Percentiles rank a stretch among this genome's conserved stretches.
phyloP scores from a whole-genome alignment of 805 yeast genomes.

The Kodamaea kakaduensis region DNA sequence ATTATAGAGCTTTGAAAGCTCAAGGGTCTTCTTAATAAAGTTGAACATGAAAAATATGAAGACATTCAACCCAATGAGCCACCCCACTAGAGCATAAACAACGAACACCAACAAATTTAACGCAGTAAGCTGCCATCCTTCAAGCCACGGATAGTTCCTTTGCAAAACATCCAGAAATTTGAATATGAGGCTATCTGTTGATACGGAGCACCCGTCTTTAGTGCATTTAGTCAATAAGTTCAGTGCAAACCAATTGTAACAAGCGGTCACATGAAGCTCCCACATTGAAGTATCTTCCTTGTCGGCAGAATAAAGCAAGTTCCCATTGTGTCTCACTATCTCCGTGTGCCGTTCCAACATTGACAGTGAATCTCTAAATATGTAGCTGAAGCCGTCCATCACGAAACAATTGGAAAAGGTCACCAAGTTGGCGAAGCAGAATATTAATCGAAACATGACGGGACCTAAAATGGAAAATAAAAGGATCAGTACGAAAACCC shows the following conservation, averaged over 20 bases:
- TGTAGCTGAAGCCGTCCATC: conserved; percentile 26
- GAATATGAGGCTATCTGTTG: conserved; percentile 5
- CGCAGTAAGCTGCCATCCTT: conserved; percentile 7
- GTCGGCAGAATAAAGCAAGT: conserved; percentile 9
- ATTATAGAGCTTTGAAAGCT: conserved; percentile 3
- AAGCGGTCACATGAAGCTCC: neutral
- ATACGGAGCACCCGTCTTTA: neutral
- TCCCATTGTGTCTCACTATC: conserved; percentile 10
- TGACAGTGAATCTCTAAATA: conserved; percentile 17
- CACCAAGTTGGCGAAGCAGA: conserved; percentile 24
- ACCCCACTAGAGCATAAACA: conserved; percentile 6
- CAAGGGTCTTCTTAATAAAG: conserved; percentile 1
- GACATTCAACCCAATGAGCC: conserved; percentile 10
- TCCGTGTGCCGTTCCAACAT: conserved; percentile 14
- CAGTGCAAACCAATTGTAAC: conserved; percentile 7
- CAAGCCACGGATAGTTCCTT: conserved; percentile 3
- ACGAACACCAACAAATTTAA: conserved; percentile 7
- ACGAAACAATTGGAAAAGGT: conserved; percentile 26
- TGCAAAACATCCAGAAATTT: conserved; percentile 7
- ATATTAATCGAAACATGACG: conserved; percentile 16
- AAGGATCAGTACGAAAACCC: conserved; percentile 10
- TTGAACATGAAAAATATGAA: conserved; percentile 8
- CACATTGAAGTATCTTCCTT: conserved; percentile 3
- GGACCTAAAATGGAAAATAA: conserved; percentile 18
- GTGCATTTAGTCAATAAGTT: conserved; percentile 4